phyloP scores from a whole-genome alignment of 169 alveolate species.

The Plasmodium ovale region DNA sequence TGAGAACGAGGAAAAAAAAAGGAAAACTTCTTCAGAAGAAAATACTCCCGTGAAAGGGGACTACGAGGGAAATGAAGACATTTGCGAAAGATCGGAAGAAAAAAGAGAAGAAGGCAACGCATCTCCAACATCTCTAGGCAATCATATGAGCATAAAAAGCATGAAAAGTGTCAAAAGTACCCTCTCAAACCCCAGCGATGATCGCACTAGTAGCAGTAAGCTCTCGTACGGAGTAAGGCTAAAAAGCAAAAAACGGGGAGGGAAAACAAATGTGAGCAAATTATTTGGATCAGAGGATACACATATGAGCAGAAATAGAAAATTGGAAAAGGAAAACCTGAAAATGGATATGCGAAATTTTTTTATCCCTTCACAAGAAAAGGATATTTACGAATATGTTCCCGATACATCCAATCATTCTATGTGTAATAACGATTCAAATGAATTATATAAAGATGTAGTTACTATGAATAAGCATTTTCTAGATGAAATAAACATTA shows the following conservation, averaged over 20 bases:
- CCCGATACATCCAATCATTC: constrained; percentile 63
- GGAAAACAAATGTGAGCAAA: neutral
- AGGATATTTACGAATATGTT: constrained; percentile 66
- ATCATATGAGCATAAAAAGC: too few species aligned
- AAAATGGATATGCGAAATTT: constrained; percentile 47
- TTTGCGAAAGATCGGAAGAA: neutral
- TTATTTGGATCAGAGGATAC: neutral
- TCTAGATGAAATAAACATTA: constrained; percentile 54
- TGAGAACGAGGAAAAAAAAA: neutral
- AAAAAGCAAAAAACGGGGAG: constrained; percentile 12
- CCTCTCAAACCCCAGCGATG: neutral
- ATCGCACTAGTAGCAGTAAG: neutral
- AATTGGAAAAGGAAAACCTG: constrained; percentile 37
- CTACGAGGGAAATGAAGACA: neutral
- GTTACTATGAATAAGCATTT: constrained; percentile 57
- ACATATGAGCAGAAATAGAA: constrained; percentile 7
- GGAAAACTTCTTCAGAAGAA: neutral
- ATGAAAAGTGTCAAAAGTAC: neutral
- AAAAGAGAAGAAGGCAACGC: neutral
- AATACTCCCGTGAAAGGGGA: neutral
- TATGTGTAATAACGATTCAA: constrained; percentile 60
- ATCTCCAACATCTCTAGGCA: neutral
- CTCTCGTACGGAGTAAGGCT: neutral
- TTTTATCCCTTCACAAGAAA: constrained; percentile 62
- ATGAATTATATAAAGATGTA: constrained; percentile 71